Base-by-base conservation (phyloP, 441 rosid genomes). In the Erodium trifolium region DNA sequence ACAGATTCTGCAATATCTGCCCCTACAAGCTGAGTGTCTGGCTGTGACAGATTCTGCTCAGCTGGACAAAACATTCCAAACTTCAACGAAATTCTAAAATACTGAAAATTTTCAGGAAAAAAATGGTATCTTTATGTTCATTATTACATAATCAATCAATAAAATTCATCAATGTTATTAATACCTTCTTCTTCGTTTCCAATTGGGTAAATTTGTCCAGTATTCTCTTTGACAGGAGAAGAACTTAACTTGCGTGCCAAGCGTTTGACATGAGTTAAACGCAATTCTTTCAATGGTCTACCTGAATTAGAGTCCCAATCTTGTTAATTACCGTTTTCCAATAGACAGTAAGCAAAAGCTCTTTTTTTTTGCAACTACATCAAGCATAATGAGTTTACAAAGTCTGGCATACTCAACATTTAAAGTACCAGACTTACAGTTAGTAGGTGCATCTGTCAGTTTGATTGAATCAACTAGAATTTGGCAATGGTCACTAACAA, bases 241-340 rank as follows among this genome's bases (percentile, higher is more conserved):
- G 67, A 13, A 6, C 41, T 37, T 13, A 82, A 67, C 76, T 31
- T 63, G 34, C 99, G 84, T 4, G 92, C 92, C 14, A 93, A 82
- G 69, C 73, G 81, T 77, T 93, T 93, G 39, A 91, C 77, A 59
- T 74, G 93, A 79, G 78, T 93, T 39, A 89, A 75, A 59, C 95
- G 90, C 70, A 93, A 64, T 27, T 90, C 88, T 76, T 80, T 83
- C 9, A 72, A 67, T 71, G 81, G 70, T 66, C 68, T 75, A 83
- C 87, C 97, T 91, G 86, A 70, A 78, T 8, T 66, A 73, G 14
- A 37, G 41, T 34, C 18, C 43, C 7, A 10, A 49, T 68, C 5
- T 29, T 31, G 60, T 34, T 62, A 76, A 39, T 11, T 67, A 45
- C 8, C 3, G 69, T 19, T 57, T 43, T 10, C 13, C 13, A 43